Base-by-base conservation (phyloP, 2,329 filamentous ascomycete genomes). In the Botryosphaeria agaves region DNA sequence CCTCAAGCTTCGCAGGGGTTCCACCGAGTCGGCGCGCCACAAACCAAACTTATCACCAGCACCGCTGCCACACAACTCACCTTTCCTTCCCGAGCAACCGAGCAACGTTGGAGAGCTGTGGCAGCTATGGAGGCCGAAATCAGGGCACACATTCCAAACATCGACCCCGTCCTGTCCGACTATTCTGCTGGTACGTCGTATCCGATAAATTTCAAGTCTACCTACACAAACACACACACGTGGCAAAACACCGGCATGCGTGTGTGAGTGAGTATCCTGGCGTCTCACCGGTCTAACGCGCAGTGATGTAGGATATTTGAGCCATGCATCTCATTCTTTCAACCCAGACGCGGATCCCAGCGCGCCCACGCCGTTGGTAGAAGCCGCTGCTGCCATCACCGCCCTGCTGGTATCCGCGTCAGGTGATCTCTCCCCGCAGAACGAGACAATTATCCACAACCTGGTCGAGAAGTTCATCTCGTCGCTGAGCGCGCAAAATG, bases 271-370 rank as follows among this genome's bases (percentile, higher is more conserved):
- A n/a, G n/a, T n/a, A n/a, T n/a, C n/a, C n/a, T n/a, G n/a, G n/a
- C n/a, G n/a, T 89, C 84, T 26, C n/a, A n/a, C n/a, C n/a, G n/a
- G n/a, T n/a, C n/a, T n/a, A n/a, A n/a, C n/a, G n/a, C n/a, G n/a
- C n/a, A n/a, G n/a, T n/a, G n/a, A n/a, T n/a, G 81, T 83, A 40
- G 89, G 89, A 34, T 98, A 95, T 52, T 66, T 98, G 43, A 84
- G 75, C 47, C 87, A 98, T 64, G 89, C 89, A 29, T 89, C 85
- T 28, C 85, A 76, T 40, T 66, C 79, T 30, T 92, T 80, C 64
- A 65, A 73, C 36, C 71, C 75, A 30, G 84, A 91, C 39, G 57
- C 59, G 31, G 83, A 91, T 39, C 49, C 69, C 23, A 64, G 69
- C 38, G 73, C 61, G n/a, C 59, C 67, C 33, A 82, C 80, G 3